These are phyloP conservation scores for Myochromella boudieri DNA, from an alignment of 768 basidiomycete genomes.

Conservation along the genomic window DNA sequence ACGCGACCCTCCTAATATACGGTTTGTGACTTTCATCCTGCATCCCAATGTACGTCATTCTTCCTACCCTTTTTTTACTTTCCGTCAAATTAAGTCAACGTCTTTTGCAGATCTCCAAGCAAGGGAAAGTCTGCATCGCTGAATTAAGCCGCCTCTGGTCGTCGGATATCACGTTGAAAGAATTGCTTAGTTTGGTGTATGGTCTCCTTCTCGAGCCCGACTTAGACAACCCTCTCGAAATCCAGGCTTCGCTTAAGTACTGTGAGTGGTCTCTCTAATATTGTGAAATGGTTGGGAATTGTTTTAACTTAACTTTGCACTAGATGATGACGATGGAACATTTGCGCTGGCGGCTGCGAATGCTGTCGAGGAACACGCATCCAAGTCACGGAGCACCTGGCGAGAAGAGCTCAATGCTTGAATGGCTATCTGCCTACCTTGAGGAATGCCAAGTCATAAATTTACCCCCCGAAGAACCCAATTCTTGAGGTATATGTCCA, in stretches of 20 bases:
- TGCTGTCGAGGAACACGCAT: slow-evolving; percentile 22
- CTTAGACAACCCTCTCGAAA: slow-evolving; percentile 29
- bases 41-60: slow-evolving; percentile 26
- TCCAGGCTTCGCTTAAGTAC: slow-evolving; percentile 29
- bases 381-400: slow-evolving; percentile 24
- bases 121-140: slow-evolving; percentile 31
- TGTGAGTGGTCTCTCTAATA: slow-evolving; percentile 20
- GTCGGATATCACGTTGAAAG: slow-evolving; percentile 27
- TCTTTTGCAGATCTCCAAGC: slow-evolving; percentile 27
- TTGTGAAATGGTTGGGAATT: too few relatives aligned
- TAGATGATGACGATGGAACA: slow-evolving; percentile 30
- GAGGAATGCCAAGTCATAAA: too few relatives aligned
- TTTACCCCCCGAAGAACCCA: too few relatives aligned
- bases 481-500: too few relatives aligned
- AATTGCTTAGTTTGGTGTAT: slow-evolving; percentile 23
- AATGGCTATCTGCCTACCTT: not conserved
- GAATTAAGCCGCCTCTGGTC: slow-evolving; percentile 30
- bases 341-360: slow-evolving; percentile 27
- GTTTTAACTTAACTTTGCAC: not conserved
- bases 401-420: slow-evolving; percentile 16
- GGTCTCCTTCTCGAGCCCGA: slow-evolving; percentile 25
- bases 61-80: not conserved
- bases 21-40: slow-evolving; percentile 28
- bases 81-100: not conserved
- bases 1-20: slow-evolving; percentile 26